Evolutionary conservation across 164 flowering plant genomes (phyloP).

Genomic region (Nymphaea thermarum): DNA sequence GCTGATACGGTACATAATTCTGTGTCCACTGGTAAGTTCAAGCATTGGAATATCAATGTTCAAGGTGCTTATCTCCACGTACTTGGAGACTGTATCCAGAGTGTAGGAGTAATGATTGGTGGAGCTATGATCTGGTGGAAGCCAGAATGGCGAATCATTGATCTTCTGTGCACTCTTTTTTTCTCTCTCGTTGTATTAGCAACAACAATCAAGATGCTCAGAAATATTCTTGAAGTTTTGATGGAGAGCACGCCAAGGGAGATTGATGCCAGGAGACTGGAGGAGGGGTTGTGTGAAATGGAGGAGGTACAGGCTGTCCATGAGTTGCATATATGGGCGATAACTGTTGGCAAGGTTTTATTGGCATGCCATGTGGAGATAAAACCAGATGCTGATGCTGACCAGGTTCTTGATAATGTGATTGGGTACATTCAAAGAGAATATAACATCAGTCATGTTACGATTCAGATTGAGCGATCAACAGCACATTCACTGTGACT

Average conservation of each 20-base stretch:
- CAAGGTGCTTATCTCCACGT: slow-evolving; percentile 94
- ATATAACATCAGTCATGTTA: slow-evolving; percentile 79
- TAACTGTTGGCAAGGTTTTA: slow-evolving; percentile 74
- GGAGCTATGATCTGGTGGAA: slow-evolving; percentile 78
- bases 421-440: slow-evolving; percentile 57
- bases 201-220: slow-evolving; percentile 65
- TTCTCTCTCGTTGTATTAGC: slow-evolving; percentile 63
- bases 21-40: slow-evolving; percentile 3
- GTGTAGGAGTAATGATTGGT: slow-evolving; percentile 83
- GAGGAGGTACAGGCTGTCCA: slow-evolving; percentile 79
- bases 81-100: slow-evolving; percentile 79
- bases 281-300: slow-evolving; percentile 73
- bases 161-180: slow-evolving; percentile 67
- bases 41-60: slow-evolving; percentile 54
- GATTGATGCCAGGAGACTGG: slow-evolving; percentile 73
- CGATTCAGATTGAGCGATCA: slow-evolving; percentile 73
- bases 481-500: slow-evolving; percentile 10
- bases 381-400: slow-evolving; percentile 64
- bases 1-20: slow-evolving; percentile 10
- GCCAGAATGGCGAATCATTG: slow-evolving; percentile 76
- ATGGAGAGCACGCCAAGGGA: slow-evolving; percentile 96
- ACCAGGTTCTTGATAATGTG: slow-evolving; percentile 59
- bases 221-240: slow-evolving; percentile 67
- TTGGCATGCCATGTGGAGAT: slow-evolving; percentile 79
- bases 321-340: slow-evolving; percentile 89